Percentiles rank a stretch among this genome's conserved stretches.
These are phyloP conservation scores for Flaveria trinervia DNA, from an alignment of 129 eudicot species.

Conservation along the genomic window DNA sequence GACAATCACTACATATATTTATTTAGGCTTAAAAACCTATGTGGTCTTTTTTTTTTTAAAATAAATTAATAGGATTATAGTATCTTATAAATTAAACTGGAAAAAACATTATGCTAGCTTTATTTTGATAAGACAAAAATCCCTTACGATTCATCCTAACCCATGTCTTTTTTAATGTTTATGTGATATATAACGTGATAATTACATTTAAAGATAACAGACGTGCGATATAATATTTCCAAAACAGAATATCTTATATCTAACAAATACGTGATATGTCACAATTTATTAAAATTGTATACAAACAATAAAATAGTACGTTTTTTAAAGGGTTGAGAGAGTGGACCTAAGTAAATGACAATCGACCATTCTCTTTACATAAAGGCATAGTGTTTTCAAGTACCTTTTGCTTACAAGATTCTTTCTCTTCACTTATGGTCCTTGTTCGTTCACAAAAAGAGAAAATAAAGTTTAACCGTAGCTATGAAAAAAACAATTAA, in stretches of 20 bases:
- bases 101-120: no score
- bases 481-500: neutral
- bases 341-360: conserved; percentile 37
- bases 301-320: neutral
- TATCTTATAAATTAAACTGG: no score
- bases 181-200: no score
- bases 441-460: conserved; percentile 17
- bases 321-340: conserved; percentile 5
- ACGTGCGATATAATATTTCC: neutral
- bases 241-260: neutral
- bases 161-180: no score
- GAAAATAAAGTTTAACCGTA: neutral
- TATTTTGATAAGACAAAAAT: no score
- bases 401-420: conserved; percentile 36
- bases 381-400: conserved; percentile 28
- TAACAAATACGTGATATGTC: neutral
- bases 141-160: no score
- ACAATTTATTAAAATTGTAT: no score
- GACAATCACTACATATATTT: neutral
- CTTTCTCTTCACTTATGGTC: conserved; percentile 21
- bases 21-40: neutral
- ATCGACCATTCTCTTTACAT: conserved; percentile 26
- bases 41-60: neutral
- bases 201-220: no score
- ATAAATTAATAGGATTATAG: neutral